These are phyloP conservation scores for Spergularia bocconei DNA, from an alignment of 148 eudicot species.

Conservation along the genomic window DNA sequence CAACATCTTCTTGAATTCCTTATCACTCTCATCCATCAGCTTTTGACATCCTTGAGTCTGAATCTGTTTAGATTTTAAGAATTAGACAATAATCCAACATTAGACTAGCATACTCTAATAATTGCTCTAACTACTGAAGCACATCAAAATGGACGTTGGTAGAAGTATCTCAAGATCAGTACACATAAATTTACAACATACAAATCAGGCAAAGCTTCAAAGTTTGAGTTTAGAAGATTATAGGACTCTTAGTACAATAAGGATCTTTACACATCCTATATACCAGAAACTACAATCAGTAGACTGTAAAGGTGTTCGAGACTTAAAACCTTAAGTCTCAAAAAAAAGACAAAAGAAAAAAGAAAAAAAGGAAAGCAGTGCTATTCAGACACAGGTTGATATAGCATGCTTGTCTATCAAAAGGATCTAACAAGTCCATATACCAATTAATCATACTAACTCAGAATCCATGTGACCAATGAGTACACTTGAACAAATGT, in stretches of 20 bases:
- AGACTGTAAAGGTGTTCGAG: no score
- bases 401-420: no score
- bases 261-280: no score
- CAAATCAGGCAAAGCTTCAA: not conserved
- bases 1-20: conserved; percentile 66
- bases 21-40: conserved; percentile 64
- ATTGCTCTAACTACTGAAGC: not conserved
- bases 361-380: no score
- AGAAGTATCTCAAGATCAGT: not conserved
- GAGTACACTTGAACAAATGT: no score
- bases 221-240: not conserved
- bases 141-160: not conserved
- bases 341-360: no score
- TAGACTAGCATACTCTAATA: not conserved
- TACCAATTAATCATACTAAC: no score
- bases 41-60: conserved; percentile 77
- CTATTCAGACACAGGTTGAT: no score
- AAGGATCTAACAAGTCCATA: no score
- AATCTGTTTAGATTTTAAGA: conserved; percentile 39
- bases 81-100: not conserved
- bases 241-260: not conserved
- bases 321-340: no score
- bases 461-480: no score
- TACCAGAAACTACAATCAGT: no score
- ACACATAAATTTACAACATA: not conserved